Evolutionary conservation across 2,329 filamentous ascomycete genomes (phyloP), one percentile per base, ranked within the genome.

Genomic region (Chalara sp.): DNA sequence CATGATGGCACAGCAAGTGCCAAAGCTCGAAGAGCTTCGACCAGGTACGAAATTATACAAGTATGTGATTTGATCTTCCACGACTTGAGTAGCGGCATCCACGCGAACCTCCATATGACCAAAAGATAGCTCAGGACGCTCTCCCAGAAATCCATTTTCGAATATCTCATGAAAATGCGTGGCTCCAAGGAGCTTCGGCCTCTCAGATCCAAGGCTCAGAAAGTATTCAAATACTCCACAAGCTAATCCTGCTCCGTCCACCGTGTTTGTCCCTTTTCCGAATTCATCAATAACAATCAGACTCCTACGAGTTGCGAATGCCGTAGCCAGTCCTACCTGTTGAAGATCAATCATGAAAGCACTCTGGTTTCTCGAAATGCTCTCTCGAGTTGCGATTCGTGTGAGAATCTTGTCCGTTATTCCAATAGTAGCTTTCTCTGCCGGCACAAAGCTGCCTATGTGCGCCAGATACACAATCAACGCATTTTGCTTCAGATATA

Each of bases 241-340:
- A 42, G 83, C 68, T 11, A 86, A 66, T 0, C 80, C 81, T 1
- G 77, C 75, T 6, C 81, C 81, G 59, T 83, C 79, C 50, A 76
- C 69, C 6, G 70, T 64, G 46, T 76, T 77, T 0, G 81, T 85
- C 3, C 81, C 81, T 62, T 84, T 85, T 1, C 81, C 81, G 61
- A 99, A 97, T 63, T 99, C 93, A 61, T 99, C 93, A 43, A 97
- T 81, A n/a, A 99, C 74, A 1, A 99, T 67, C 5, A 99, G 72
- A 62, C 88, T 96, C 45, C 81, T 79, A 10, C 78, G 73, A 0
- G 90, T 96, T 4, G 86, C 83, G 48, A 89, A 78, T 52, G 79
- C 86, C 46, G 93, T 74, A 0, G 87, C 83, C 50, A 93, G 79
- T 0, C 87, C 84, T 8, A 93, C 82, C 63, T 99, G 92, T 59